Evolutionary conservation across 352 stramenopile species (phyloP).

Genomic region (Phytophthora constricta): DNA sequence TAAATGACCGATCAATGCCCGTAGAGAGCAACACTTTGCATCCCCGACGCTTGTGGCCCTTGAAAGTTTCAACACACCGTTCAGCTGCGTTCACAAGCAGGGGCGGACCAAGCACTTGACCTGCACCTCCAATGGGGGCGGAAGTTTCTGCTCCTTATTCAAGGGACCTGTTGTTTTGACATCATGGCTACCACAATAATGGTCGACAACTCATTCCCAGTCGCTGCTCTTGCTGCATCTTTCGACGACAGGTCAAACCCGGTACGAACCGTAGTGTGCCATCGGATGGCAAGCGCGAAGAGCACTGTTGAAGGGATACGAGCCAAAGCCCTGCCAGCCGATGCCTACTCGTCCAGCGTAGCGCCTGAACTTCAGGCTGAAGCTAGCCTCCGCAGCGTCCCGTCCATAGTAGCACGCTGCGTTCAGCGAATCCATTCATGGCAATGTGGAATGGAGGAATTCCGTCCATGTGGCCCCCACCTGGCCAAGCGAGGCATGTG

Average conservation of each 20-base stretch:
- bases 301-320: too few species aligned
- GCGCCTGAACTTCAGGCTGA: too few species aligned
- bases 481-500: neutral
- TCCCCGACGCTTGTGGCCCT: conserved; percentile 16
- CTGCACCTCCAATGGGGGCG: neutral
- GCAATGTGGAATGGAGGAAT: neutral
- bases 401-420: neutral
- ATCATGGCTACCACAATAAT: too few species aligned
- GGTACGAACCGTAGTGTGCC: too few species aligned
- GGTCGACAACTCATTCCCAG: too few species aligned
- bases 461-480: too few species aligned
- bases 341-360: neutral
- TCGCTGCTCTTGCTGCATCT: too few species aligned
- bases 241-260: conserved; percentile 21
- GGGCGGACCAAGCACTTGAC: conserved; percentile 20
- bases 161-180: neutral
- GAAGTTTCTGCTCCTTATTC: neutral
- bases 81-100: too few species aligned
- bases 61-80: conserved; percentile 9
- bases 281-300: neutral
- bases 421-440: neutral
- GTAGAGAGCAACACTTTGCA: neutral
- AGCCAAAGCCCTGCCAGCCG: too few species aligned
- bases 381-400: too few species aligned
- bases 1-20: neutral